phyloP scores from a whole-genome alignment of 2,329 filamentous ascomycete genomes.

The Phyllosticta ampelicida region DNA sequence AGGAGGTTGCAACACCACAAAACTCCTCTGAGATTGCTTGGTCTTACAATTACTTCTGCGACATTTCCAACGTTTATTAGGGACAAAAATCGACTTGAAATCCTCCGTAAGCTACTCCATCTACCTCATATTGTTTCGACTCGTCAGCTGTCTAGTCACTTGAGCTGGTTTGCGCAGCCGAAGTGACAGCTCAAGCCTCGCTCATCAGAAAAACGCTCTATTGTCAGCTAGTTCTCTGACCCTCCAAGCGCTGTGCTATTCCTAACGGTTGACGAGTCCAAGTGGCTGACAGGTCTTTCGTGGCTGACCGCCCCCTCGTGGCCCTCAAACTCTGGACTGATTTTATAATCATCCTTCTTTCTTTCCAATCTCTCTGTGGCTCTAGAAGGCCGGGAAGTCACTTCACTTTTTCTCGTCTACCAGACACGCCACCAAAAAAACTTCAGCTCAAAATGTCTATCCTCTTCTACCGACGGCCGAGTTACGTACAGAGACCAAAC shows the following conservation, averaged over 20 bases:
- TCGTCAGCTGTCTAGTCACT: neutral
- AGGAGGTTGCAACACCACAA: neutral
- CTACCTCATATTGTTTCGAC: neutral
- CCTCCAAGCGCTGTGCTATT: neutral
- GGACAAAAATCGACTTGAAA: neutral
- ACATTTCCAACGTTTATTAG: neutral
- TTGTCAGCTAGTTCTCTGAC: neutral
- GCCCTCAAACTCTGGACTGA: neutral
- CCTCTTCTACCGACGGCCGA: constrained; percentile 13
- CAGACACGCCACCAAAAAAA: neutral
- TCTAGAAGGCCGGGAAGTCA: neutral
- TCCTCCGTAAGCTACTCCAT: neutral
- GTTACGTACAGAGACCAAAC: constrained; percentile 7
- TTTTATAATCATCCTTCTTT: neutral
- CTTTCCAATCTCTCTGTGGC: neutral
- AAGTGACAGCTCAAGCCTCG: neutral
- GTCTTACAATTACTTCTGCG: too few relatives aligned
- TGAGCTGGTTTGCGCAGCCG: neutral
- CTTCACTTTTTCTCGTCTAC: neutral
- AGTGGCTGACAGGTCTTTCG: neutral
- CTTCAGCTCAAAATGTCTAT: constrained; percentile 11
- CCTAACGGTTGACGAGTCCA: neutral
- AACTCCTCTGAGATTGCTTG: neutral
- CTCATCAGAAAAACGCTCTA: neutral
- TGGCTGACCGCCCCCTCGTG: neutral